These are phyloP conservation scores for Porcisia deanei DNA, from an alignment of 208 protist genomes.

Conservation along the genomic window DNA sequence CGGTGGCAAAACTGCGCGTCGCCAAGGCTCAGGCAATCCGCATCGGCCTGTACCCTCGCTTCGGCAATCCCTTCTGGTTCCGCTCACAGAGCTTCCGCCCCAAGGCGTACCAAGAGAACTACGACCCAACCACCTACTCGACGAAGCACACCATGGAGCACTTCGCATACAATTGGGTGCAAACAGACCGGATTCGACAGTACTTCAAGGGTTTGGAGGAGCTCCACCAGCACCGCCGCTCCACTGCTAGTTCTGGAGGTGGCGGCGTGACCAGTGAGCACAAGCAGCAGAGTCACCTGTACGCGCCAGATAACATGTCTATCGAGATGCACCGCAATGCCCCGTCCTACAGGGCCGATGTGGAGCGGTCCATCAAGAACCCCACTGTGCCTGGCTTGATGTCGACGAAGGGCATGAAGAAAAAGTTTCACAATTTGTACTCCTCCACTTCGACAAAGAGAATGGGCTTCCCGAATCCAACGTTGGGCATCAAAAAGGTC, in stretches of 20 bases:
- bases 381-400: slow-evolving; percentile 89
- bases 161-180: slow-evolving; percentile 91
- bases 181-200: slow-evolving; percentile 83
- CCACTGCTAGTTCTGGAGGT: slow-evolving; percentile 39
- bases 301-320: slow-evolving; percentile 50
- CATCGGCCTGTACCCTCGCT: slow-evolving; percentile 89
- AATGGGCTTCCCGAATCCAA: slow-evolving; percentile 88
- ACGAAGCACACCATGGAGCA: slow-evolving; percentile 91
- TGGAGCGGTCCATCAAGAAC: slow-evolving; percentile 82
- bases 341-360: slow-evolving; percentile 51
- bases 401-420: slow-evolving; percentile 92
- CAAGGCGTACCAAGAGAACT: slow-evolving; percentile 89
- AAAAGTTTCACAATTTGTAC: slow-evolving; percentile 93
- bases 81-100: slow-evolving; percentile 81
- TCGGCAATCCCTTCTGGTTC: slow-evolving; percentile 91
- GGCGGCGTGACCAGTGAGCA: slow-evolving; percentile 66
- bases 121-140: slow-evolving; percentile 88
- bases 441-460: slow-evolving; percentile 86
- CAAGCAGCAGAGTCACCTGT: slow-evolving; percentile 81
- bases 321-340: slow-evolving; percentile 66
- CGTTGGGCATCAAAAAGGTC: slow-evolving; percentile 87
- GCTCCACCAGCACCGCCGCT: slow-evolving; percentile 40
- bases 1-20: slow-evolving; percentile 76
- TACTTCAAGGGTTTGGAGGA: slow-evolving; percentile 79
- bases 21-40: slow-evolving; percentile 84